phyloP scores from a whole-genome alignment of 2,329 filamentous ascomycete species.

The Zasmidium citrigriseum region DNA sequence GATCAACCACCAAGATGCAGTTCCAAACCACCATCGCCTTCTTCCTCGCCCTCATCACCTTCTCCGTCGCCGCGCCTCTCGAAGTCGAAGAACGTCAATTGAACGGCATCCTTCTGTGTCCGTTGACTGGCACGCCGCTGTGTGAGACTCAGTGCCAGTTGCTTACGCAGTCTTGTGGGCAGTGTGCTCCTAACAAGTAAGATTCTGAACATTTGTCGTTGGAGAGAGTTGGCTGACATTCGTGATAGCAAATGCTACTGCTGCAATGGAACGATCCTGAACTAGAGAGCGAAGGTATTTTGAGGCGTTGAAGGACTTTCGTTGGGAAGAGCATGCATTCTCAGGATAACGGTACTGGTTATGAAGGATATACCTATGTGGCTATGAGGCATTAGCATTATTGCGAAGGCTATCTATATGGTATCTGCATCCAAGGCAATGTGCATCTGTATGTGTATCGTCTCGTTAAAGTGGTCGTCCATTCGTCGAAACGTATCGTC shows the following conservation, averaged over 20 bases:
- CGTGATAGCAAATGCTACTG: slow-evolving; percentile 1
- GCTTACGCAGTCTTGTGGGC: slow-evolving; percentile 3
- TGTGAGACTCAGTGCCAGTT: slow-evolving; percentile 1
- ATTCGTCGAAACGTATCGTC: too few relatives aligned
- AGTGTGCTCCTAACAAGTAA: slow-evolving; percentile 2
- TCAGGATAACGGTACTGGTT: too few relatives aligned
- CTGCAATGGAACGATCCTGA: slow-evolving; percentile 1
- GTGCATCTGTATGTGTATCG: too few relatives aligned
- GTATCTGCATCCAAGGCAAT: too few relatives aligned
- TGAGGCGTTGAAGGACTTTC: too few relatives aligned
- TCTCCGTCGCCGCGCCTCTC: slow-evolving; percentile 1
- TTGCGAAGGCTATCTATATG: too few relatives aligned
- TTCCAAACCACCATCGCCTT: background rate
- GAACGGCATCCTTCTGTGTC: background rate
- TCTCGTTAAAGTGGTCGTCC: too few relatives aligned
- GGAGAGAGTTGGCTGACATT: background rate
- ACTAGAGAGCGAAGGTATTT: too few relatives aligned
- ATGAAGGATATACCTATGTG: too few relatives aligned
- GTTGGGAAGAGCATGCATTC: too few relatives aligned
- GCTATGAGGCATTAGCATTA: too few relatives aligned
- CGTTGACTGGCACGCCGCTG: background rate
- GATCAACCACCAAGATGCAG: slow-evolving; percentile 4
- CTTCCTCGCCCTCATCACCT: slow-evolving; percentile 1
- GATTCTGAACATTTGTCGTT: background rate
- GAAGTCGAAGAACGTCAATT: slow-evolving; percentile 2